Conservation (phyloP, 2,329 filamentous ascomycete genomes). For the Exophiala sideris region DNA sequence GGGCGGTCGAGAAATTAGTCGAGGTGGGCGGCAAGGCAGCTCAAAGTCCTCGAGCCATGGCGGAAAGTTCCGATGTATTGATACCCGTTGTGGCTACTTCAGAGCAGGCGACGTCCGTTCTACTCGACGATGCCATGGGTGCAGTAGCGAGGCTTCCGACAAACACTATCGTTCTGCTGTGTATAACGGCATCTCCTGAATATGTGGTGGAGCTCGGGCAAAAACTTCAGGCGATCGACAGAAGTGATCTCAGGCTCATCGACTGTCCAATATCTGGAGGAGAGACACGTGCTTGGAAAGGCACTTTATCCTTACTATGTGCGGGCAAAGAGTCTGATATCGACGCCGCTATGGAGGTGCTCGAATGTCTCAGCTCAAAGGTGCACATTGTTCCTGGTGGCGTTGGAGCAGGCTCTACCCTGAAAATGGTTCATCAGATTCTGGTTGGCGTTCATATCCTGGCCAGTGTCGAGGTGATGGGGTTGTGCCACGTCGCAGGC, state of each 20-base stretch:
- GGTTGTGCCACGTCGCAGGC: neutral
- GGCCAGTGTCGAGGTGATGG: neutral
- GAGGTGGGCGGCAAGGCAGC: neutral
- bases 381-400: neutral
- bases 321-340: neutral
- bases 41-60: neutral
- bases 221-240: neutral
- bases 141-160: neutral
- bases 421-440: slow-evolving; percentile 4
- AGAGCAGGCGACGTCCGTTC: neutral
- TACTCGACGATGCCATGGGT: neutral
- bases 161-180: neutral
- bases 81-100: neutral
- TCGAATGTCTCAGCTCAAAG: neutral
- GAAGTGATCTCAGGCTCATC: neutral
- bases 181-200: neutral
- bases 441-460: slow-evolving; percentile 2
- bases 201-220: neutral
- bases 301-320: slow-evolving; percentile 1
- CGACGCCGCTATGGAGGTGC: neutral
- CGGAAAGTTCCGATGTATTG: neutral
- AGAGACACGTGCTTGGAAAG: neutral
- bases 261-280: slow-evolving; percentile 4
- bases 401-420: neutral
- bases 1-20: neutral